Percentiles rank a stretch among this genome's conserved stretches.
These are phyloP conservation scores for Adansonia digitata DNA, from an alignment of 345 rosid species.

Conservation along the genomic window DNA sequence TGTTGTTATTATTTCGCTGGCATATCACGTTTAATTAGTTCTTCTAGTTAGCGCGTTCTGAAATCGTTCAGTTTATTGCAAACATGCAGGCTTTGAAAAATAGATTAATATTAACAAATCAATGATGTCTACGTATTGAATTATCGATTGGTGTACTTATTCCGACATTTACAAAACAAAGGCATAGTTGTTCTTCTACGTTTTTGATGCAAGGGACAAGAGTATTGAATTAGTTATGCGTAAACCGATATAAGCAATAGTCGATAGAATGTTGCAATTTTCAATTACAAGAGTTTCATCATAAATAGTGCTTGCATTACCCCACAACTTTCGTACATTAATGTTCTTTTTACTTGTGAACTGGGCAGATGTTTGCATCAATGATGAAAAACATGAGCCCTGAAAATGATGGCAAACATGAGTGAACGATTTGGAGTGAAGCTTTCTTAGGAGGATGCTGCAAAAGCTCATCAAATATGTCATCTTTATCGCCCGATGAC, in stretches of 20 bases:
- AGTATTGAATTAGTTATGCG: no score
- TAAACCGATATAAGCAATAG: no score
- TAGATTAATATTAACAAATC: no score
- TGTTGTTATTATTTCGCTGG: not conserved
- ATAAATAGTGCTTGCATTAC: not conserved
- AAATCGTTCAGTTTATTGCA: no score
- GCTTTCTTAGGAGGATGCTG: slow-evolving; percentile 81
- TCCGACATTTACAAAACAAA: no score
- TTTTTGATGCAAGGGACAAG: no score
- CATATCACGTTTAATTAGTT: not conserved
- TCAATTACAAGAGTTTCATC: not conserved
- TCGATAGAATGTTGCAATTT: not conserved
- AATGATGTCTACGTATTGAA: no score
- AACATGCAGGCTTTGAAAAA: no score
- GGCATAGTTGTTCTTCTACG: no score
- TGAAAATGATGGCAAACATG: slow-evolving; percentile 94
- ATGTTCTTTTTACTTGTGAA: slow-evolving; percentile 12
- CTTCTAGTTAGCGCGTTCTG: no score
- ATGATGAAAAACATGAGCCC: slow-evolving; percentile 93
- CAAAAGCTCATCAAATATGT: slow-evolving; percentile 87
- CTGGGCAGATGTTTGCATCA: slow-evolving; percentile 68
- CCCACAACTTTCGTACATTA: not conserved
- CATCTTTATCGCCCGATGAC: slow-evolving; percentile 75
- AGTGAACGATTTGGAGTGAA: slow-evolving; percentile 86
- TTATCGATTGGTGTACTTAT: no score